These are phyloP conservation scores for Xylogone sp. DNA, from an alignment of 2,329 filamentous ascomycete genomes.

Conservation along the genomic window DNA sequence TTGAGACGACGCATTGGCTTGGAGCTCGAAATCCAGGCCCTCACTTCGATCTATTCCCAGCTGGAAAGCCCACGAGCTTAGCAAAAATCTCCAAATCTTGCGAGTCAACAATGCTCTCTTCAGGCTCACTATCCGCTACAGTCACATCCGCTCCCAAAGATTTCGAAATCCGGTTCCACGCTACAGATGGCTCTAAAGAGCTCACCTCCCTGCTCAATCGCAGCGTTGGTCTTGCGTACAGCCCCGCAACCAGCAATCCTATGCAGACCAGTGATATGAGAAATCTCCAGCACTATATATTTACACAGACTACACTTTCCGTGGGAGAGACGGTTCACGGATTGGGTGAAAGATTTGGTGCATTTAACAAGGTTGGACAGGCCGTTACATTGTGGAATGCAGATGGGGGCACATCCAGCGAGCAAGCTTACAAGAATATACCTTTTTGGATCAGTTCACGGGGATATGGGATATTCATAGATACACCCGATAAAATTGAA, in stretches of 20 bases:
- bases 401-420: conserved; percentile 62
- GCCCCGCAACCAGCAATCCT: conserved; percentile 46
- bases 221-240: conserved; percentile 55
- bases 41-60: conserved; percentile 54
- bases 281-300: conserved; percentile 51
- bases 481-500: conserved; percentile 65
- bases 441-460: conserved; percentile 66
- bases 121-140: conserved; percentile 50
- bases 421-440: conserved; percentile 71
- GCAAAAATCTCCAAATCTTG: conserved; percentile 36
- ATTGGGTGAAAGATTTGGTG: conserved; percentile 72
- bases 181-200: conserved; percentile 41
- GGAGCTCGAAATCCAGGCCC: conserved; percentile 50
- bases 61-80: conserved; percentile 40
- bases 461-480: conserved; percentile 76
- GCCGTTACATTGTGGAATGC: conserved; percentile 61
- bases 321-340: conserved; percentile 69
- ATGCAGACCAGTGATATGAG: conserved; percentile 51
- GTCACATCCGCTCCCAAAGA: conserved; percentile 43
- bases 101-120: conserved; percentile 44
- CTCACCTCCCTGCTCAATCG: conserved; percentile 52
- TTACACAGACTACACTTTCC: conserved; percentile 50
- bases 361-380: conserved; percentile 74
- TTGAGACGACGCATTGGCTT: conserved; percentile 55
- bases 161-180: conserved; percentile 55